Evolutionary conservation across 768 basidiomycete species (phyloP).

Genomic region (Leccinum subgranulosum): DNA sequence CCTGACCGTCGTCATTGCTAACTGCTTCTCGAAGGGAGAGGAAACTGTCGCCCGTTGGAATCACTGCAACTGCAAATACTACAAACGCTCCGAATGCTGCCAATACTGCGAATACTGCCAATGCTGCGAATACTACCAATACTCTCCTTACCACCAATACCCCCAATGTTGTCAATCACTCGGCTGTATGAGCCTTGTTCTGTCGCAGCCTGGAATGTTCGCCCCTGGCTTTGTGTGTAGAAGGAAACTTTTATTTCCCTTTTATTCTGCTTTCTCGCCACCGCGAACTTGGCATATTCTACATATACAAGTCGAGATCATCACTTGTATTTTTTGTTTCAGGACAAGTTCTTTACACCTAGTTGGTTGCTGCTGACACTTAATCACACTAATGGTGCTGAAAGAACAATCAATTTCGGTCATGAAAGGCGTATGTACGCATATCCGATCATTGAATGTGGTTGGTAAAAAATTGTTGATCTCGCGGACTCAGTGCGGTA

Average conservation of each 20-base stretch:
- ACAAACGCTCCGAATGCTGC: background rate
- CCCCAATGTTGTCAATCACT: background rate
- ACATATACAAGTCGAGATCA: background rate
- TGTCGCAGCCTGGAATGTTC: background rate
- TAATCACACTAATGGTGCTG: too few species aligned
- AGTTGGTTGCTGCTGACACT: background rate
- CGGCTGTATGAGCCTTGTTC: background rate
- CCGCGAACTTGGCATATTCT: background rate
- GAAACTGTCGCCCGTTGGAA: constrained; percentile 18
- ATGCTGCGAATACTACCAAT: background rate
- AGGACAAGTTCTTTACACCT: background rate
- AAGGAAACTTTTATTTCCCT: background rate
- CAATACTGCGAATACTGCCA: background rate
- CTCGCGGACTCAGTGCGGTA: too few species aligned
- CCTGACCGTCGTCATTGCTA: background rate
- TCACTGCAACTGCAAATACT: background rate
- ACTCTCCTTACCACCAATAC: background rate
- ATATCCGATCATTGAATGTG: too few species aligned
- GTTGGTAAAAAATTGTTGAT: too few species aligned
- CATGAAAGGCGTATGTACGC: background rate
- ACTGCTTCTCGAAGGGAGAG: constrained; percentile 13
- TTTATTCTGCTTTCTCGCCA: background rate
- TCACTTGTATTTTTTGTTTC: background rate
- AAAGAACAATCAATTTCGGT: background rate
- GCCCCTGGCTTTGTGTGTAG: background rate